A percentile compares a stretch with the other conserved stretches of the same genome.
Conservation (phyloP, 345 rosid genomes). For the Corchorus olitorius region DNA sequence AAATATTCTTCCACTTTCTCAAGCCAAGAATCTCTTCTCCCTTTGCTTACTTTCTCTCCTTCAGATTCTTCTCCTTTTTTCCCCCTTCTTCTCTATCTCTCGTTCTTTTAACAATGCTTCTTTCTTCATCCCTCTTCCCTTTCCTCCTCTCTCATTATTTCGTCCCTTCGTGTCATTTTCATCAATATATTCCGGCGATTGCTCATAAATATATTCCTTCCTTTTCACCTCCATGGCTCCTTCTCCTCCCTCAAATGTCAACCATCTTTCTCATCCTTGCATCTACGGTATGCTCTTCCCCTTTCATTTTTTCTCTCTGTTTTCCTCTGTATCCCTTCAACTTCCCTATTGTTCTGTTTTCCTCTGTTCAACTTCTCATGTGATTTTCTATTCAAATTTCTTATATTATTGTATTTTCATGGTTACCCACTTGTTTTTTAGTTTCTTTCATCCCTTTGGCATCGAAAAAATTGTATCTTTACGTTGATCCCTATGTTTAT, state of each 20-base stretch:
- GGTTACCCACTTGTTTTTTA: neutral
- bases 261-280: constrained; percentile 75
- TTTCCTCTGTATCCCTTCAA: neutral
- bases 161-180: constrained; percentile 37
- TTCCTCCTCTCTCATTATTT: constrained; percentile 24
- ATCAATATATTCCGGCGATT: neutral
- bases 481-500: neutral
- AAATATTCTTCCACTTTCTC: constrained; percentile 58
- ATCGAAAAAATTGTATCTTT: neutral
- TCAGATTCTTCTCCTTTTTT: constrained; percentile 44
- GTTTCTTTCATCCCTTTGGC: neutral
- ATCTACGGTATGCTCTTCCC: constrained; percentile 56
- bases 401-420: neutral
- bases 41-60: constrained; percentile 40
- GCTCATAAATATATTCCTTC: neutral
- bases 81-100: constrained; percentile 5
- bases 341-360: neutral
- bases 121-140: constrained; percentile 25
- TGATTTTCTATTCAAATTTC: neutral
- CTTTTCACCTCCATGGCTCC: constrained; percentile 49
- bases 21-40: constrained; percentile 76
- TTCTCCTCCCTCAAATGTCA: constrained; percentile 49
- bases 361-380: neutral
- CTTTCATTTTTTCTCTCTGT: neutral
- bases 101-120: constrained; percentile 38